These are phyloP conservation scores for Apostasia shenzhenica DNA, from an alignment of 106 monocot genomes.

Conservation along the genomic window DNA sequence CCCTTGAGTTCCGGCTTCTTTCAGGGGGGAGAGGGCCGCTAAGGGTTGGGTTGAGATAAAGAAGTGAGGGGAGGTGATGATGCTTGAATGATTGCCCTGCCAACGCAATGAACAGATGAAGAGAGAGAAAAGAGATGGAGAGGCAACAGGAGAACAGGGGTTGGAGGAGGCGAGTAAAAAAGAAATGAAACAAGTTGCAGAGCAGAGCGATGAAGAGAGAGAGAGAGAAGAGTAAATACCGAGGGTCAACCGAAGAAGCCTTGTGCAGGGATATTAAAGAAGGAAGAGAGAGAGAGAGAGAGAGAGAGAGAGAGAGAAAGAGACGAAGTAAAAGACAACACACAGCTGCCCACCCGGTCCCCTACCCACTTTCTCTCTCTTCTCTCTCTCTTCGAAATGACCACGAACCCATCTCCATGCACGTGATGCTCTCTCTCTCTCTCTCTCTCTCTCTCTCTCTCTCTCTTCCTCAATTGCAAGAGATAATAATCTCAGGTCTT, in stretches of 20 bases:
- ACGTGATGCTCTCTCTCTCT: background rate
- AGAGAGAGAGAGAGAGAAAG: background rate
- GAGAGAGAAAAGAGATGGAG: background rate
- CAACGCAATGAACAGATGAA: background rate
- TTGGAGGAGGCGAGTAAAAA: no score
- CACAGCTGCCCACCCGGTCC: background rate
- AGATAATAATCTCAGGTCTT: background rate
- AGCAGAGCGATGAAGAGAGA: background rate
- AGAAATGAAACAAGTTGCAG: no score
- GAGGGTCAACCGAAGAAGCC: background rate
- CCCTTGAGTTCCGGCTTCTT: background rate
- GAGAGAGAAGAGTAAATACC: background rate
- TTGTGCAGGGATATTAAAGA: slow-evolving; percentile 1
- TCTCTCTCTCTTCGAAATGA: background rate
- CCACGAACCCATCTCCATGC: background rate
- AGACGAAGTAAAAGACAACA: slow-evolving; percentile 1
- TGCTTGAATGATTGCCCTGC: slow-evolving; percentile 3
- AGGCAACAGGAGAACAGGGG: background rate
- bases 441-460: background rate
- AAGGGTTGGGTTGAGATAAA: no score
- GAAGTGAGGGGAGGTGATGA: background rate
- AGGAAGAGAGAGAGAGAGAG: background rate
- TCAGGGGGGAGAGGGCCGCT: background rate
- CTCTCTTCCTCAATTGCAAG: background rate
- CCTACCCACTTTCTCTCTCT: background rate